Percentiles rank a stretch among this genome's conserved stretches.
Conservation (phyloP, 176 grass and related monocot genomes). For the Ananas comosus region DNA sequence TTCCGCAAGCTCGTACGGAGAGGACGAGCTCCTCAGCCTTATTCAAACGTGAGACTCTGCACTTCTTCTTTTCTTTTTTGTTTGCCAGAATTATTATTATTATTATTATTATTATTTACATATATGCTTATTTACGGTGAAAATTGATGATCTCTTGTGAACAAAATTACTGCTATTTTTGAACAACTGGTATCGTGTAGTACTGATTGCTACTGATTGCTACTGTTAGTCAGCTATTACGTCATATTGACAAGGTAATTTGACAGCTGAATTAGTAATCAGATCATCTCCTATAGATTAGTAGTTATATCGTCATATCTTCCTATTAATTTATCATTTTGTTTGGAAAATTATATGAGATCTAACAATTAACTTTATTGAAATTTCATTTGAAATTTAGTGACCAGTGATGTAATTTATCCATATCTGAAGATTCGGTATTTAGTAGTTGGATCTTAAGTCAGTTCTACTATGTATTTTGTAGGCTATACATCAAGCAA, state of each 20-base stretch:
- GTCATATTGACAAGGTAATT: no score
- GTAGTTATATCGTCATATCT: no score
- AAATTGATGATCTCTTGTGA: not conserved
- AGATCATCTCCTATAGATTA: no score
- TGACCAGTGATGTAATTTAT: not conserved
- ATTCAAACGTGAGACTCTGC: slow-evolving; percentile 61
- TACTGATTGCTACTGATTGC: no score
- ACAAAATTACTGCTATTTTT: no score
- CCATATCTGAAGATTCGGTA: not conserved
- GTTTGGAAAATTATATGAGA: no score
- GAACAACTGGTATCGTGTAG: no score
- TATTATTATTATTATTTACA: not conserved
- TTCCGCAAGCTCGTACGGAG: slow-evolving; percentile 74
- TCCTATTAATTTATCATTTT: no score
- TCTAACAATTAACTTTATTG: no score
- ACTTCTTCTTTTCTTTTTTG: not conserved
- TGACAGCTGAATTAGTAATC: no score
- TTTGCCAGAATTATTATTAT: not conserved
- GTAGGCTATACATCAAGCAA: slow-evolving; percentile 86
- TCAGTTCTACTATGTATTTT: slow-evolving; percentile 18
- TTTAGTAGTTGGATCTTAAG: not conserved
- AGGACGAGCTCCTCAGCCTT: slow-evolving; percentile 78
- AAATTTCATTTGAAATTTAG: no score
- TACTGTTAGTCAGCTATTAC: no score
- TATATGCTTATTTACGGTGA: not conserved